Evolutionary conservation across 192 early-diverging fungal species (phyloP).

Genomic region (Coemansia sp.): DNA sequence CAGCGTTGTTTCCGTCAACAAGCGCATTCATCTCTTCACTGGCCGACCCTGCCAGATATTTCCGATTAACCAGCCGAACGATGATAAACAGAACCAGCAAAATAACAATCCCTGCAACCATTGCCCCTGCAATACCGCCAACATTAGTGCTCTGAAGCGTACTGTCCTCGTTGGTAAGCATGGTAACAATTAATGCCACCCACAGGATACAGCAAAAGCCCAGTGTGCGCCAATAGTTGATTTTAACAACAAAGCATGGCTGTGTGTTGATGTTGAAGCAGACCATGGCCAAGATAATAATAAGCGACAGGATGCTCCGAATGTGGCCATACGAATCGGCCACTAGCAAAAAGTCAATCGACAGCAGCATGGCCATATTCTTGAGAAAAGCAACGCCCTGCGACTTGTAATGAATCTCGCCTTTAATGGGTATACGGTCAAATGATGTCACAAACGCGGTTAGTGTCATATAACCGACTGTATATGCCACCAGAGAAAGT

Average conservation of each 20-base stretch:
- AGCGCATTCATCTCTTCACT: slow-evolving; percentile 10
- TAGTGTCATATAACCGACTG: slow-evolving; percentile 63
- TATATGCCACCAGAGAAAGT: slow-evolving; percentile 62
- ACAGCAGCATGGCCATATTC: slow-evolving; percentile 69
- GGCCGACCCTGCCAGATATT: not conserved
- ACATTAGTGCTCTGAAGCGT: slow-evolving; percentile 37
- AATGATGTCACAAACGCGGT: slow-evolving; percentile 72
- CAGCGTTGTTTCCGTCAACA: not conserved
- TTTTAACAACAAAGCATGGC: slow-evolving; percentile 74
- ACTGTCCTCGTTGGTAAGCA: slow-evolving; percentile 60
- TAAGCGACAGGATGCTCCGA: slow-evolving; percentile 68
- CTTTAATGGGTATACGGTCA: slow-evolving; percentile 65
- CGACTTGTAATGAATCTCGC: slow-evolving; percentile 74
- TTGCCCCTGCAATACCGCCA: slow-evolving; percentile 43
- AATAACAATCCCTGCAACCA: slow-evolving; percentile 61
- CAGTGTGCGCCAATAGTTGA: slow-evolving; percentile 71
- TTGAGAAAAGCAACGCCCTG: slow-evolving; percentile 73
- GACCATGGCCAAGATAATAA: slow-evolving; percentile 67
- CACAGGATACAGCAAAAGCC: slow-evolving; percentile 69
- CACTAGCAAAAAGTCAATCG: slow-evolving; percentile 68
- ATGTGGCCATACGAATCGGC: slow-evolving; percentile 59
- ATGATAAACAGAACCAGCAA: slow-evolving; percentile 61
- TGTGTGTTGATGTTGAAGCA: slow-evolving; percentile 71
- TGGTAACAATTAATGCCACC: slow-evolving; percentile 65
- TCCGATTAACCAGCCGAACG: slow-evolving; percentile 15